Conservation (phyloP, 495 filamentous ascomycete species). For the Lasiosphaeria miniovina region DNA sequence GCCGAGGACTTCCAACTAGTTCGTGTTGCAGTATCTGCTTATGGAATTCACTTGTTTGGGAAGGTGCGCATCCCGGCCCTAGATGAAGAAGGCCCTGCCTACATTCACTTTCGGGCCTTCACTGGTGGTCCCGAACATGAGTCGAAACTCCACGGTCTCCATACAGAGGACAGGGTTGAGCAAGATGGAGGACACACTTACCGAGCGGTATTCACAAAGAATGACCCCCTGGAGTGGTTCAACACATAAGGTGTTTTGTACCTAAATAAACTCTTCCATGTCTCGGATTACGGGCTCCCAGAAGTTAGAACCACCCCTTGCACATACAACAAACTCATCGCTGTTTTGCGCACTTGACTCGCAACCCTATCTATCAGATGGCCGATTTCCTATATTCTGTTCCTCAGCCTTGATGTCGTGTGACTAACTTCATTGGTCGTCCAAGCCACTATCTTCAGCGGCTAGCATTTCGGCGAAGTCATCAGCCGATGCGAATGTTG, state of each 20-base stretch:
- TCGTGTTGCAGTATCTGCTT: conserved; percentile 50
- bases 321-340: too few relatives aligned
- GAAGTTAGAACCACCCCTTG: too few relatives aligned
- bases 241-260: conserved; percentile 39
- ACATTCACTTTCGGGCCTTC: conserved; percentile 52
- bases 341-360: not conserved
- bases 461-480: conserved; percentile 89
- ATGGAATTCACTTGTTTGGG: conserved; percentile 57
- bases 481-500: conserved; percentile 87
- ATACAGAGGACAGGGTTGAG: conserved; percentile 48
- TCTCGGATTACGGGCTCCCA: not conserved
- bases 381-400: not conserved
- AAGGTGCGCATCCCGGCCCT: conserved; percentile 50
- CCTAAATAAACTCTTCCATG: not conserved
- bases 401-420: not conserved
- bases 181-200: conserved; percentile 43
- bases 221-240: conserved; percentile 56
- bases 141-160: conserved; percentile 52
- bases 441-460: conserved; percentile 62
- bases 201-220: conserved; percentile 50
- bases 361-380: not conserved
- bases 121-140: conserved; percentile 43
- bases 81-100: conserved; percentile 40
- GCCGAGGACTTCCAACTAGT: conserved; percentile 47
- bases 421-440: conserved; percentile 10